Evolutionary conservation across 345 rosid genomes (phyloP).

Genomic region (Eucalyptus viminalis): DNA sequence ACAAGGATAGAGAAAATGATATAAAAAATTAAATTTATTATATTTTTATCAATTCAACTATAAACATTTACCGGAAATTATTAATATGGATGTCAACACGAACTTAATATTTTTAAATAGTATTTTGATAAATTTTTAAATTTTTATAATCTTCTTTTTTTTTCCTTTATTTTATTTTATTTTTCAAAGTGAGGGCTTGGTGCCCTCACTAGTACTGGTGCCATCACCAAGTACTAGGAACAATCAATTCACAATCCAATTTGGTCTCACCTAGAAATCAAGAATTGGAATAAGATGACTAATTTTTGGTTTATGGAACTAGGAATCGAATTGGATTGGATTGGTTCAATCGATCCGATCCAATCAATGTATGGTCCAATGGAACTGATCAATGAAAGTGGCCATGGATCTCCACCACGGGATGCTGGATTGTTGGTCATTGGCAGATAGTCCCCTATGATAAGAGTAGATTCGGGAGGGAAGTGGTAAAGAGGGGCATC

Average conservation of each 20-base stretch:
- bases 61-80: fast-evolving
- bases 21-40: too few relatives aligned
- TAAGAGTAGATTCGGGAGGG: background rate
- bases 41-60: fast-evolving
- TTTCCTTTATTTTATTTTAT: fast-evolving
- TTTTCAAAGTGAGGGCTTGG: too few relatives aligned
- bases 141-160: too few relatives aligned
- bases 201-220: fast-evolving
- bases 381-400: constrained; percentile 25
- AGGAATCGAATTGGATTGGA: too few relatives aligned
- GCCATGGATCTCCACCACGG: constrained; percentile 68
- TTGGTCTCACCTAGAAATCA: too few relatives aligned
- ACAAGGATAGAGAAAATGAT: background rate
- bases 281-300: too few relatives aligned
- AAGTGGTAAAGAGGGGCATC: background rate
- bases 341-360: too few relatives aligned
- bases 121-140: too few relatives aligned
- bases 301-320: too few relatives aligned
- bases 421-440: background rate
- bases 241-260: too few relatives aligned
- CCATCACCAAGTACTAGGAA: too few relatives aligned
- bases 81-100: fast-evolving
- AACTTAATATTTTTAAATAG: fast-evolving
- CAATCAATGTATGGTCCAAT: too few relatives aligned
- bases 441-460: background rate